Evolutionary conservation across 108 stramenopile genomes (phyloP), one percentile per base, ranked within the genome.

Genomic region (Nitzschia sp.): DNA sequence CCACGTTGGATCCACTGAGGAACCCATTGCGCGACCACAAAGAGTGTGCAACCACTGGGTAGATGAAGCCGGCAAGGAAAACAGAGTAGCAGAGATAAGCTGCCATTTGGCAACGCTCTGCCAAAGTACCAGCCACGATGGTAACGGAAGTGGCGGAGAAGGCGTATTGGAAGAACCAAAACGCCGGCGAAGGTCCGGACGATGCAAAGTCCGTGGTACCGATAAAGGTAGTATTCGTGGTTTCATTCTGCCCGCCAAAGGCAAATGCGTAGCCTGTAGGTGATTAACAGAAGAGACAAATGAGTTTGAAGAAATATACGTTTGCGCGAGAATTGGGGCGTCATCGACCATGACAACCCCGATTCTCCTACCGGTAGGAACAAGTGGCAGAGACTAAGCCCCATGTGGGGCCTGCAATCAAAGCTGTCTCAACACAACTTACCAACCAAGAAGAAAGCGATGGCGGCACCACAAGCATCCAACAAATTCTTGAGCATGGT

Each of bases 121-220:
- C 97, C 25, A 97, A 64, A 18, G 95, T 87, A n/a, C 97, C 97
- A 0, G 96, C 94, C 3, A 98, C 95, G 70, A 98, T 97, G 21
- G 93, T 95, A 1, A 89, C 91, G 8, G 89, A 66, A 1, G 92
- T 91, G 13, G 97, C 94, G 18, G 89, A 81, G 63, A 95, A 96
- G 25, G 89, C 78, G 64, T 89, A 93, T 78, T 96, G 88, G 61
- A 90, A 94, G 62, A 97, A 72, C 88, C 90, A 97, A 68, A 80
- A 73, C 33, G 72, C 61, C 64, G 57, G 70, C 62, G 66, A 70
- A 24, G 72, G 77, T 47, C 53, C 80, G 6, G 72, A 56, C 0
- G 80, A 42, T 24, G 82, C 89, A 68, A 91, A 94, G 46, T 89
- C 76, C 0, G 31, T 28, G 0, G 68, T 76, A 11, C 90, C 90